Conservation (phyloP, 352 stramenopile genomes). For the Hyaloperonospora arabidopsidis region DNA sequence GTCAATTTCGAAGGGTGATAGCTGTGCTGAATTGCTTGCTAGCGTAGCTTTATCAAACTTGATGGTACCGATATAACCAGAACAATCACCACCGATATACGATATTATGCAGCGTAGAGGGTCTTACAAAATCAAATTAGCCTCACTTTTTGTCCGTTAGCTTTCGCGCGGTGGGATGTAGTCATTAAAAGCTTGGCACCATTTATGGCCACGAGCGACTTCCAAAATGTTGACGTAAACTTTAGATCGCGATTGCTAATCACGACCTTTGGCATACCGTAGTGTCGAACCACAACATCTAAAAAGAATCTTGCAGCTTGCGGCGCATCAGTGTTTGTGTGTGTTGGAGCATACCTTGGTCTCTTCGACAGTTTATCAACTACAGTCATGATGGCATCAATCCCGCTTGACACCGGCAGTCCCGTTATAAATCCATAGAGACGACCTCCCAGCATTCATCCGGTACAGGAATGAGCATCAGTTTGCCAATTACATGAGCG, state of each 20-base stretch:
- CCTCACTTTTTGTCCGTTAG: constrained; percentile 13
- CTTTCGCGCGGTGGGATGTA: constrained; percentile 2
- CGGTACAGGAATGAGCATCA: constrained; percentile 7
- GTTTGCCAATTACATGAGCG: constrained; percentile 1
- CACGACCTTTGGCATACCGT: neutral
- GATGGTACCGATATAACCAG: neutral
- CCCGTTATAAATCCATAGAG: constrained; percentile 28
- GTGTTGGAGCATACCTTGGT: neutral
- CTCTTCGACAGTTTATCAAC: constrained; percentile 1
- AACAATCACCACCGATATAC: neutral
- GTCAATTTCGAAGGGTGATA: neutral
- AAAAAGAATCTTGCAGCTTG: neutral
- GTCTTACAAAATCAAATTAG: constrained; percentile 15
- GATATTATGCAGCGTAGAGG: constrained; percentile 12
- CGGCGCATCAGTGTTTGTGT: neutral
- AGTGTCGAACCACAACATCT: neutral
- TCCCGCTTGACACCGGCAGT: constrained; percentile 16
- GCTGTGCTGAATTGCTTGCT: neutral
- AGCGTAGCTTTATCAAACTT: neutral
- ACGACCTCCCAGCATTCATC: constrained; percentile 19
- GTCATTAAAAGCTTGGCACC: neutral
- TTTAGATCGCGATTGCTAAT: constrained; percentile 4
- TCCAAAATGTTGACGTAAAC: neutral
- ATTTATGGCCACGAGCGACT: neutral
- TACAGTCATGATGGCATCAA: constrained; percentile 16